Base-by-base conservation (phyloP, 1,284 basidiomycete species). In the Gymnopus androsaceus region DNA sequence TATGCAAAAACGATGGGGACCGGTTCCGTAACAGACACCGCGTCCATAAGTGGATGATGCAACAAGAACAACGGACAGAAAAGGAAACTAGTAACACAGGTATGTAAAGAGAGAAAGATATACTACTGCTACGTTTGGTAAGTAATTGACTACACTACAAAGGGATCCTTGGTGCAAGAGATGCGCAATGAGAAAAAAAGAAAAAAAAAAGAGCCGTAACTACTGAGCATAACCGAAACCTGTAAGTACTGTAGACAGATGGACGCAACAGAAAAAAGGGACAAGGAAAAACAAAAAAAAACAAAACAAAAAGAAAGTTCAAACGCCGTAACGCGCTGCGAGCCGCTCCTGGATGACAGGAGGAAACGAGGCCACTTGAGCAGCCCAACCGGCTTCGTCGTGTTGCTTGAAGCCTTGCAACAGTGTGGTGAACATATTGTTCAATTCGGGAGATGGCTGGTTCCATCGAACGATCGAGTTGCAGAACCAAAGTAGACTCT, bases 401-500 rank as follows among this genome's bases (percentile, higher is more conserved):
- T 94, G 90, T 61, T 87, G 82, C 75, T 92, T 92, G 79, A 96
- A 94, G 19, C 90, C 91, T 51, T 79, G 82, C 56, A 96, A 73
- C 57, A 96, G 81, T 68, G 86, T 79, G 67, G 87, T 84, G 83
- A 98, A 98, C 91, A 95, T 95, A 58, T 78, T 79, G 70, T 95
- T 93, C 52, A 98, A 80, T 72, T 95, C 92, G 12, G 84, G 78
- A 1, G 94, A 96, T 0, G 95, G 95, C 55, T 86, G 83, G 58
- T 88, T 90, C 95, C 95, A 98, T 61, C 94, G 82, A 51, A 95
- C 91, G 55, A 97, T 91, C n/a, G 95, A 93, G 69, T 98, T 97
- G 72, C 94, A 95, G 83, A 97, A 97, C 88, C 92, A 96, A 45
- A 95, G 73, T 61, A 97, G 79, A 66, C 90, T 91, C 92, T 95